These are phyloP conservation scores for Mycena alexandri DNA, from an alignment of 768 basidiomycete genomes.

Conservation along the genomic window DNA sequence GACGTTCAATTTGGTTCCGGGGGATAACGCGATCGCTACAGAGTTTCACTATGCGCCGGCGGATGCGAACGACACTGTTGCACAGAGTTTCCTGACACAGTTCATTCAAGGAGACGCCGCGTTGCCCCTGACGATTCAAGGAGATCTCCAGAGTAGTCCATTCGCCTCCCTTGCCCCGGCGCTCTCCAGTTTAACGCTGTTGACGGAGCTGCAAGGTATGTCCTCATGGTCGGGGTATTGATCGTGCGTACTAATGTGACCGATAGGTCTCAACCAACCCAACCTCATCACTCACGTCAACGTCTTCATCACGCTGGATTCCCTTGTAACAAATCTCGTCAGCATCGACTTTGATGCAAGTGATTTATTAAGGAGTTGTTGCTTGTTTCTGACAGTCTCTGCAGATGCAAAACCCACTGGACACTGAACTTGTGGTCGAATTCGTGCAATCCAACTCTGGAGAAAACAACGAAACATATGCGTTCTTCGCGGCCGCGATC, in stretches of 20 bases:
- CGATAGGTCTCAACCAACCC: conserved; percentile 62
- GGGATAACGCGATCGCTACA: conserved; percentile 62
- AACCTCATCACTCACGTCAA: conserved; percentile 69
- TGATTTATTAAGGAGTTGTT: conserved; percentile 1
- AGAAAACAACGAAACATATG: conserved; percentile 65
- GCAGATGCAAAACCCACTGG: conserved; percentile 68
- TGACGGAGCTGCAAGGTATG: conserved; percentile 63
- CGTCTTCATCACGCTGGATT: conserved; percentile 64
- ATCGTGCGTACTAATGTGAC: background rate
- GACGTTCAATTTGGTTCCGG: conserved; percentile 71
- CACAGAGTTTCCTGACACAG: conserved; percentile 68
- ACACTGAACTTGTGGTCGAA: conserved; percentile 67
- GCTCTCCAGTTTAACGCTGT: conserved; percentile 64
- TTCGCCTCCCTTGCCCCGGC: conserved; percentile 70
- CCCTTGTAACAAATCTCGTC: conserved; percentile 64
- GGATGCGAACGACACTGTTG: conserved; percentile 74
- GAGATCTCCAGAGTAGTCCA: conserved; percentile 71
- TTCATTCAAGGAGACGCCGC: conserved; percentile 67
- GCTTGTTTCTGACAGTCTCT: conserved; percentile 22
- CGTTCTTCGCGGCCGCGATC: conserved; percentile 70
- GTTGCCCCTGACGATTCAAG: conserved; percentile 68
- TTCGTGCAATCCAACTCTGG: conserved; percentile 69
- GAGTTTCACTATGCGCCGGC: conserved; percentile 80
- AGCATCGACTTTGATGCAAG: conserved; percentile 70
- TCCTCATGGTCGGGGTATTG: background rate